phyloP scores from a whole-genome alignment of 768 basidiomycete genomes.

The Fibroporia radiculosa region DNA sequence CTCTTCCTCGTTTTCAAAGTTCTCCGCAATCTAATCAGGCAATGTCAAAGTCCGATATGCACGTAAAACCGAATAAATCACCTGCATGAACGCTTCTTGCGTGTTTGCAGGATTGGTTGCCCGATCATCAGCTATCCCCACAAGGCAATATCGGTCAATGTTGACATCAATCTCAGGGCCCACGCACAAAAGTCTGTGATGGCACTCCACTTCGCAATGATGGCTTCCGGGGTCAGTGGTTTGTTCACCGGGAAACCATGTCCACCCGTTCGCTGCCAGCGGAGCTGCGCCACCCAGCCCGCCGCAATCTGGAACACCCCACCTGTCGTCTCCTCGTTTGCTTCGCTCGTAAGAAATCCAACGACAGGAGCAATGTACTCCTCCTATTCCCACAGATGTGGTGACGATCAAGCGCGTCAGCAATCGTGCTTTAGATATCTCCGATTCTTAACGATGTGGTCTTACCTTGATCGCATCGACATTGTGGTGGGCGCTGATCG shows the following conservation, averaged over 20 bases:
- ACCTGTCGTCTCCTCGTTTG: constrained; percentile 67
- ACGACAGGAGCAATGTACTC: constrained; percentile 91
- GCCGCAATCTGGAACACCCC: constrained; percentile 80
- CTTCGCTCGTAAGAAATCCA: constrained; percentile 80
- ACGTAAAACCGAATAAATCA: constrained; percentile 19
- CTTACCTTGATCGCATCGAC: constrained; percentile 81
- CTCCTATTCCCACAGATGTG: constrained; percentile 50
- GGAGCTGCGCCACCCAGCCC: constrained; percentile 87
- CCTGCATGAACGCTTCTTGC: constrained; percentile 71
- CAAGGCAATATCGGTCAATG: not conserved
- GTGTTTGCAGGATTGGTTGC: constrained; percentile 74
- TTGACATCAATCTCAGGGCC: too few species aligned
- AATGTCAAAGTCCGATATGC: not conserved
- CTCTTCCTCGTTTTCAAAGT: constrained; percentile 41
- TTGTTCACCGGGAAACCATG: constrained; percentile 79
- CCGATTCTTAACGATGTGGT: constrained; percentile 1
- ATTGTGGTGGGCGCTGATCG: constrained; percentile 39
- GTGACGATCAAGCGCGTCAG: not conserved
- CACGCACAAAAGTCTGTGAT: constrained; percentile 78
- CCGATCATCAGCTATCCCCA: constrained; percentile 58
- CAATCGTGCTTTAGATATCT: too few species aligned
- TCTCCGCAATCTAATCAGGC: constrained; percentile 40
- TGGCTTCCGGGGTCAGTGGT: constrained; percentile 71
- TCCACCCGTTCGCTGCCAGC: constrained; percentile 90
- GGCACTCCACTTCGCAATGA: constrained; percentile 69